Conservation (phyloP, 23 red algal species). For the Agarophyton chilense region DNA sequence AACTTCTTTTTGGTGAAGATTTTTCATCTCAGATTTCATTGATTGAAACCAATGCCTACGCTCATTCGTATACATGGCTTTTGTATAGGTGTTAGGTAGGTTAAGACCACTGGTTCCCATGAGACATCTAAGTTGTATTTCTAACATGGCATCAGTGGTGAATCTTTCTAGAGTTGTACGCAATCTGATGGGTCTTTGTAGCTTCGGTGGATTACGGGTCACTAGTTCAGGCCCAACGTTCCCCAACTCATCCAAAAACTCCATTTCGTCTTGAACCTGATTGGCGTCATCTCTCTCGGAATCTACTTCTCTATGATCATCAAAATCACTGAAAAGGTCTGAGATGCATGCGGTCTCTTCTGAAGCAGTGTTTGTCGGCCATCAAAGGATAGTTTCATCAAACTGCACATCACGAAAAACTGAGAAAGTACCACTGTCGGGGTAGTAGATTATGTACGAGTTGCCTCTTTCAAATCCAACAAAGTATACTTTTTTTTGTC, state of each 20-base stretch:
- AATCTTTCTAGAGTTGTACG: not conserved
- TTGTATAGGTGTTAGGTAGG: slow-evolving; percentile 2
- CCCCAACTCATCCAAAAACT: slow-evolving; percentile 30
- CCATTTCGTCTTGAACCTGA: not conserved
- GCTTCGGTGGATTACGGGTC: not conserved
- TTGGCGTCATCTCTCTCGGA: not conserved
- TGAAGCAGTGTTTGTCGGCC: not conserved
- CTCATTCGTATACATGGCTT: slow-evolving; percentile 12
- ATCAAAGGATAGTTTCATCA: slow-evolving; percentile 16
- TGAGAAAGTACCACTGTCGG: not conserved
- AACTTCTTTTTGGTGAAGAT: not conserved
- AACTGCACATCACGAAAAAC: slow-evolving; percentile 30
- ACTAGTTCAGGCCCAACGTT: slow-evolving; percentile 1
- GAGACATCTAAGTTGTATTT: not conserved
- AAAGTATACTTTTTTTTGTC: not conserved
- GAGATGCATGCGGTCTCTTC: not conserved
- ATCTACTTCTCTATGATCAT: not conserved
- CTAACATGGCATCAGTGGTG: not conserved
- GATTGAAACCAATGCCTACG: not conserved
- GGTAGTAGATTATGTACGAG: slow-evolving; percentile 27
- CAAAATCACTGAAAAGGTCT: not conserved
- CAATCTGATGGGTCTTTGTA: not conserved
- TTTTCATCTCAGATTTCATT: slow-evolving; percentile 22
- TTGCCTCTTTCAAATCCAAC: slow-evolving; percentile 43
- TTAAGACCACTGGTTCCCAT: not conserved